Percentiles rank a stretch among this genome's conserved stretches.
These are phyloP conservation scores for Apodospora peruviana DNA, from an alignment of 495 filamentous ascomycete genomes.

Conservation along the genomic window DNA sequence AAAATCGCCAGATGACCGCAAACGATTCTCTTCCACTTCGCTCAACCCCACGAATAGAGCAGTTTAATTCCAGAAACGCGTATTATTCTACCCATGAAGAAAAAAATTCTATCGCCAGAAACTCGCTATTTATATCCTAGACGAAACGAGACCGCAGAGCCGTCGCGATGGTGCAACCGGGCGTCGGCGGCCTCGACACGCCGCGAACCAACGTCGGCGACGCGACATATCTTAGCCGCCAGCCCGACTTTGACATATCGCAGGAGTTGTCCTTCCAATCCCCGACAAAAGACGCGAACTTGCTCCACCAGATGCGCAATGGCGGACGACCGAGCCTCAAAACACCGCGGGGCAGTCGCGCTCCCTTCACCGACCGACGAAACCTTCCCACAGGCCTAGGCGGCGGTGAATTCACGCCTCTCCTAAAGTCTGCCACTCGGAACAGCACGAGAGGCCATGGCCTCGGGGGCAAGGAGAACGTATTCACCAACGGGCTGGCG, in stretches of 20 bases:
- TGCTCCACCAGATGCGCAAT: constrained; percentile 61
- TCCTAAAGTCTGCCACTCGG: constrained; percentile 83
- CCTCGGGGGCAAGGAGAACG: constrained; percentile 43
- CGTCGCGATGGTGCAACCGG: constrained; percentile 39
- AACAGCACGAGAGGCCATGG: constrained; percentile 64
- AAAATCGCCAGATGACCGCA: too few species aligned
- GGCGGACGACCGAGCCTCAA: constrained; percentile 55
- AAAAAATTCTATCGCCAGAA: not conserved
- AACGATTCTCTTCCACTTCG: not conserved
- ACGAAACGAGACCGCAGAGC: not conserved
- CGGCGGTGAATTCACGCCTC: constrained; percentile 83
- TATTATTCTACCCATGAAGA: constrained; percentile 7
- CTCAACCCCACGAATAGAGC: not conserved
- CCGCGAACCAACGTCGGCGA: constrained; percentile 74
- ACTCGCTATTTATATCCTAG: not conserved
- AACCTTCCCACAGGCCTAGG: constrained; percentile 58
- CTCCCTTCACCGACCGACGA: constrained; percentile 61
- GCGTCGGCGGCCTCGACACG: constrained; percentile 62
- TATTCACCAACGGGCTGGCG: constrained; percentile 33
- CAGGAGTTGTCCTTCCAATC: constrained; percentile 81
- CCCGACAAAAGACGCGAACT: constrained; percentile 71
- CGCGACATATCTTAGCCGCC: constrained; percentile 67
- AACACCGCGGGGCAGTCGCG: constrained; percentile 57
- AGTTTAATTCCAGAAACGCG: not conserved
- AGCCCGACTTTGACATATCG: constrained; percentile 70